phyloP scores from a whole-genome alignment of 225 moss, liverwort and hornwort genomes.

The Bryoerythrophyllum caledonicum region DNA sequence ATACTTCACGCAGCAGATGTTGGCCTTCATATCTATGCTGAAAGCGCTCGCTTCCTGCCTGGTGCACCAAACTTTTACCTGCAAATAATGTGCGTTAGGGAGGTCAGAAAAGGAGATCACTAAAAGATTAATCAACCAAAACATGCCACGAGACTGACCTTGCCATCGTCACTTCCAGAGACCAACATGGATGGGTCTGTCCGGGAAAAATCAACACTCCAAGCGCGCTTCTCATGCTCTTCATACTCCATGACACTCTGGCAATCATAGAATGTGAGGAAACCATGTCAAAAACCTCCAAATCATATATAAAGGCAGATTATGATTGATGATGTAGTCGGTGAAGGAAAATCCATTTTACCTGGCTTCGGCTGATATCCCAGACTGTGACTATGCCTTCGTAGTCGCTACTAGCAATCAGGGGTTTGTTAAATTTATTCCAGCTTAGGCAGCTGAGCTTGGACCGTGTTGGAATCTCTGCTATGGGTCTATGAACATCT shows the following conservation, averaged over 20 bases:
- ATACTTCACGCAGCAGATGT: conserved; percentile 95
- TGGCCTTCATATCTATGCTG: conserved; percentile 90
- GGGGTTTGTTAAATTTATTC: conserved; percentile 83
- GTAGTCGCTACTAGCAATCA: conserved; percentile 97
- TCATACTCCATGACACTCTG: conserved; percentile 94
- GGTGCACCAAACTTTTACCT: conserved; percentile 95
- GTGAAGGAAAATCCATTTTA: conserved; percentile 25
- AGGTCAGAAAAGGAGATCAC: conserved; percentile 10
- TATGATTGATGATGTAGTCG: conserved; percentile 1
- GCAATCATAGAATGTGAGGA: conserved; percentile 18
- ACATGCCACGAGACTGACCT: conserved; percentile 50
- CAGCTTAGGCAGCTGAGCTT: conserved; percentile 94
- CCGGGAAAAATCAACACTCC: conserved; percentile 94
- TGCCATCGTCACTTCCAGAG: conserved; percentile 97
- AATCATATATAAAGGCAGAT: neutral
- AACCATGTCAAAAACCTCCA: conserved; percentile 6
- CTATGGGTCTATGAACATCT: conserved; percentile 77
- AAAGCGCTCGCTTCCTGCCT: conserved; percentile 79
- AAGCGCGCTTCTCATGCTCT: conserved; percentile 97
- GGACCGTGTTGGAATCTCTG: conserved; percentile 81
- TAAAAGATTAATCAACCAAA: neutral
- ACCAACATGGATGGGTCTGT: conserved; percentile 90
- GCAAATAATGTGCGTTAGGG: conserved; percentile 9
- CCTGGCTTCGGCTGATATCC: conserved; percentile 88
- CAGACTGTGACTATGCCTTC: conserved; percentile 98